Evolutionary conservation across 306 rosid species (phyloP).

Genomic region (Medicago lupulina): DNA sequence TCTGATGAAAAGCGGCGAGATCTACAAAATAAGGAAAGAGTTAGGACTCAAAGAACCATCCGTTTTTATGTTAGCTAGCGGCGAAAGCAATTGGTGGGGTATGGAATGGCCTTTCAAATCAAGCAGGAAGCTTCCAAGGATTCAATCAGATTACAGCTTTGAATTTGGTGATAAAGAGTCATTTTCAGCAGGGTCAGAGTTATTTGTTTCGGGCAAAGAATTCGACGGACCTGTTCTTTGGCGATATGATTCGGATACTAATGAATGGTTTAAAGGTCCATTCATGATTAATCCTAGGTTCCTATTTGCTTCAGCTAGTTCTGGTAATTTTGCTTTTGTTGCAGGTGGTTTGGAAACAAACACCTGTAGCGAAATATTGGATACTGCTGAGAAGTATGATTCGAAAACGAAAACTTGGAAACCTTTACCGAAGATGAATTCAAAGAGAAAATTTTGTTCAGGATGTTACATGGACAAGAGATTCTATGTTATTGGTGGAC

Average conservation of each 20-base stretch:
- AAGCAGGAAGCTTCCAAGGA: slow-evolving; percentile 60
- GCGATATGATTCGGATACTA: slow-evolving; percentile 57
- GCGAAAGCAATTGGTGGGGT: slow-evolving; percentile 76
- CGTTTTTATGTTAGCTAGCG: slow-evolving; percentile 73
- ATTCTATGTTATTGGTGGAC: slow-evolving; percentile 84
- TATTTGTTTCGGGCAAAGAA: slow-evolving; percentile 74
- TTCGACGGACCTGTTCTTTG: slow-evolving; percentile 63
- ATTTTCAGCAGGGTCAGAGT: slow-evolving; percentile 76
- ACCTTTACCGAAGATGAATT: slow-evolving; percentile 68
- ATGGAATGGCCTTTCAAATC: slow-evolving; percentile 62
- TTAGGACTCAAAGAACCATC: slow-evolving; percentile 68
- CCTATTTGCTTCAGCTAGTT: slow-evolving; percentile 80
- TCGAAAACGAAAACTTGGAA: slow-evolving; percentile 61
- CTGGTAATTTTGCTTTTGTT: slow-evolving; percentile 63
- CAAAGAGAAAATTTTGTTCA: slow-evolving; percentile 61
- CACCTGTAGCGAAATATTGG: slow-evolving; percentile 44
- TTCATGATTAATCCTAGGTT: slow-evolving; percentile 73
- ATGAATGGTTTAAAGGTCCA: slow-evolving; percentile 75
- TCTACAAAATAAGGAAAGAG: slow-evolving; percentile 63
- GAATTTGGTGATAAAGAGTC: slow-evolving; percentile 71
- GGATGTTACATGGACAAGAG: slow-evolving; percentile 81
- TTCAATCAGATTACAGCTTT: slow-evolving; percentile 65
- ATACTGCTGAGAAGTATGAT: slow-evolving; percentile 72
- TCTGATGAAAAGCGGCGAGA: slow-evolving; percentile 64
- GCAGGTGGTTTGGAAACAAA: slow-evolving; percentile 73